phyloP scores from a whole-genome alignment of 1,284 basidiomycete species.

The Phellinidium pouzarii region DNA sequence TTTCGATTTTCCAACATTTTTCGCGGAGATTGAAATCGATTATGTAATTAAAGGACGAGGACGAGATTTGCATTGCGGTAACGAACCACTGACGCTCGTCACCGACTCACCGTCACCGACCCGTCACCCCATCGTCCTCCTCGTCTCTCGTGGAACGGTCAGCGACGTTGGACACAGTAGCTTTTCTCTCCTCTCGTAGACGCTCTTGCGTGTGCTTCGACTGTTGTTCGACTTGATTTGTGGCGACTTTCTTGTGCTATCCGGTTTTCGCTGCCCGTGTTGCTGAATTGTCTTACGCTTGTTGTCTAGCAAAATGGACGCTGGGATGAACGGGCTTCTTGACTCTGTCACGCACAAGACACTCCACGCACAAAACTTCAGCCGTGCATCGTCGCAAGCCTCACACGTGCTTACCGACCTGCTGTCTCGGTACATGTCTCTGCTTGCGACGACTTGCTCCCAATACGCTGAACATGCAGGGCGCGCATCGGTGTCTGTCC shows the following conservation, averaged over 20 bases:
- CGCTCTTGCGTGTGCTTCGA: not conserved
- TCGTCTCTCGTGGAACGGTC: too few species aligned
- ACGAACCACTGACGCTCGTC: too few species aligned
- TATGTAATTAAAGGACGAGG: not conserved
- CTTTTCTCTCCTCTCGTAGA: not conserved
- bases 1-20: not conserved
- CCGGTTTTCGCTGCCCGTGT: not conserved
- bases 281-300: not conserved
- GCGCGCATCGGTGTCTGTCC: slow-evolving; percentile 43
- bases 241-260: not conserved
- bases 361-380: slow-evolving; percentile 68
- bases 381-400: slow-evolving; percentile 64
- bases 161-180: too few species aligned
- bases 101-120: too few species aligned
- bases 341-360: slow-evolving; percentile 62
- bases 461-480: slow-evolving; percentile 69
- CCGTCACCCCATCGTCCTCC: too few species aligned
- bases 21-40: not conserved
- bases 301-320: slow-evolving; percentile 9
- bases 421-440: slow-evolving; percentile 59
- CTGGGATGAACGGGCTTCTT: slow-evolving; percentile 32
- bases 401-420: slow-evolving; percentile 62
- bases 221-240: not conserved
- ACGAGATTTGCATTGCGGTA: not conserved
- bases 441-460: slow-evolving; percentile 57